Evolutionary conservation across 73 alveolate genomes (phyloP).

Genomic region (Halteria grandinella): DNA sequence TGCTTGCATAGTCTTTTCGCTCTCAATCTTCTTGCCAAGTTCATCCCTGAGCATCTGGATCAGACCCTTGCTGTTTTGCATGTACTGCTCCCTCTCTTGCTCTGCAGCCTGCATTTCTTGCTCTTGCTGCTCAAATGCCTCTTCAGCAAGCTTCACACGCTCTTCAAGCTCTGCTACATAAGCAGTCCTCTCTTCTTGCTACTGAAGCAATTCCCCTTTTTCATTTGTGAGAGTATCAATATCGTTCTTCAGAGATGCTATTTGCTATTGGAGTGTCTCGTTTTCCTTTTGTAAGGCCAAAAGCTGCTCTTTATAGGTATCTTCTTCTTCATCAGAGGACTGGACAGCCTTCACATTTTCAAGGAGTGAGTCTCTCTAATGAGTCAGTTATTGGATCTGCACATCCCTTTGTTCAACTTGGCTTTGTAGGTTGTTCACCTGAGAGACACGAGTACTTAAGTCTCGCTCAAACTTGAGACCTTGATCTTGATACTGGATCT

Average conservation of each 20-base stretch:
- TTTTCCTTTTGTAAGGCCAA: conserved; percentile 8
- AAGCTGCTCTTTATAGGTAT: background rate
- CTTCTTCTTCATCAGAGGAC: background rate
- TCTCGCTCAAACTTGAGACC: background rate
- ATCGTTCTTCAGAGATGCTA: background rate
- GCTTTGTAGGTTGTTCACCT: background rate
- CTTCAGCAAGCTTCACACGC: background rate
- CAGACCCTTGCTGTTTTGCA: conserved; percentile 5
- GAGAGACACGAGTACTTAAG: background rate
- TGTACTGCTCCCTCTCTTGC: conserved; percentile 13
- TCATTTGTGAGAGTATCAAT: background rate
- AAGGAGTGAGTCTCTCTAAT: background rate
- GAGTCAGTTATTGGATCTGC: background rate
- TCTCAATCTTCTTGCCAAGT: conserved; percentile 7
- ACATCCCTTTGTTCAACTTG: conserved; percentile 7
- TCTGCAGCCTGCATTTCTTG: background rate
- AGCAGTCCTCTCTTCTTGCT: background rate
- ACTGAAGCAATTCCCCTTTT: background rate
- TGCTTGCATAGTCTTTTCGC: background rate
- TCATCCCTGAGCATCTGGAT: conserved; percentile 47
- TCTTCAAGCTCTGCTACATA: background rate
- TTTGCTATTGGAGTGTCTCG: background rate
- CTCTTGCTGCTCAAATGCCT: background rate
- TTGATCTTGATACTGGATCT: background rate
- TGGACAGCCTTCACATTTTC: background rate